These are phyloP conservation scores for Exophiala xenobiotica DNA, from an alignment of 2,329 filamentous ascomycete genomes.

Conservation along the genomic window DNA sequence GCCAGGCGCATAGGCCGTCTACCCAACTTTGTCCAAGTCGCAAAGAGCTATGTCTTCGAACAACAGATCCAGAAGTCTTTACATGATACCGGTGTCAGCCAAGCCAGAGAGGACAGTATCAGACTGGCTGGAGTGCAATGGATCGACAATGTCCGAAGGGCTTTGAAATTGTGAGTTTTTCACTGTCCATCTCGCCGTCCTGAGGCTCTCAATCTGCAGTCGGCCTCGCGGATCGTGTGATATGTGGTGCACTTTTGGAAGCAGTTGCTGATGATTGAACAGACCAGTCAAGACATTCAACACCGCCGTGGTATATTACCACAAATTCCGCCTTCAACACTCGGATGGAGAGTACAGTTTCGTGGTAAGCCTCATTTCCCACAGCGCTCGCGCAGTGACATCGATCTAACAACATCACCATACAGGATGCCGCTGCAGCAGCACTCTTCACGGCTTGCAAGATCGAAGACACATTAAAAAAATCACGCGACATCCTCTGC, in stretches of 20 bases:
- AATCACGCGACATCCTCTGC: conserved; percentile 88
- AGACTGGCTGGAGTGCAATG: conserved; percentile 83
- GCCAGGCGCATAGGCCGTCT: conserved; percentile 54
- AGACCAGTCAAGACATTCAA: conserved; percentile 89
- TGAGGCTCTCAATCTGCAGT: not conserved
- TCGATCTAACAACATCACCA: not conserved
- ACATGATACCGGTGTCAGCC: conserved; percentile 66
- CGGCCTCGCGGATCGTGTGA: no score
- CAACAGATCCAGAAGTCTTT: conserved; percentile 74
- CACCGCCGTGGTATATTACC: conserved; percentile 88
- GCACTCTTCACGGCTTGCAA: conserved; percentile 93
- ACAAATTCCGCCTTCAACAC: conserved; percentile 86
- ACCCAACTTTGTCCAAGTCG: conserved; percentile 63
- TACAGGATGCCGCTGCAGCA: conserved; percentile 78
- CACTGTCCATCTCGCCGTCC: no score
- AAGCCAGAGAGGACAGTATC: conserved; percentile 74
- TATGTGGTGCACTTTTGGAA: no score
- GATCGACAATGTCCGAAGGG: conserved; percentile 80
- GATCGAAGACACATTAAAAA: conserved; percentile 96
- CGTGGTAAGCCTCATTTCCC: conserved; percentile 41
- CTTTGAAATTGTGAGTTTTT: conserved; percentile 69
- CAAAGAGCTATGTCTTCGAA: conserved; percentile 78
- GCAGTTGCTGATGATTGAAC: no score
- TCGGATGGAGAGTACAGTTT: conserved; percentile 83
- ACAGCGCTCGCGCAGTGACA: not conserved